Percentiles rank a stretch among this genome's conserved stretches.
These are phyloP conservation scores for Scheffersomyces segobiensis DNA, from an alignment of 1,139 yeast genomes.

Conservation along the genomic window DNA sequence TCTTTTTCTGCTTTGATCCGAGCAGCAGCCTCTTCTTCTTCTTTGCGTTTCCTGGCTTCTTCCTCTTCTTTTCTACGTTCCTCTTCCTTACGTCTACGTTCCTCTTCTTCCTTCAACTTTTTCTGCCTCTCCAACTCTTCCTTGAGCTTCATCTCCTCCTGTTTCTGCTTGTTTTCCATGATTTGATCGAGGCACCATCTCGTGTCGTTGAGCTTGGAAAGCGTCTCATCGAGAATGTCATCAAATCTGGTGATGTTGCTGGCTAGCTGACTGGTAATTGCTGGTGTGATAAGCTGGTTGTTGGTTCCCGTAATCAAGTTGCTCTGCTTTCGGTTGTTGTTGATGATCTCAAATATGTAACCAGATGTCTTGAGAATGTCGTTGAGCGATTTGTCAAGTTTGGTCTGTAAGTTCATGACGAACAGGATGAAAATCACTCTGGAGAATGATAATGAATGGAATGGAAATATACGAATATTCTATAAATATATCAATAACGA, in stretches of 20 bases:
- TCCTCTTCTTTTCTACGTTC: slow-evolving; percentile 12
- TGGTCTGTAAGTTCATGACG: slow-evolving; percentile 41
- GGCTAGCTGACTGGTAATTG: slow-evolving; percentile 41
- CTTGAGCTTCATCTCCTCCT: slow-evolving; percentile 39
- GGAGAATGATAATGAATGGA: not conserved
- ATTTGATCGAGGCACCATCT: slow-evolving; percentile 49
- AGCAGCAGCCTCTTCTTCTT: slow-evolving; percentile 6
- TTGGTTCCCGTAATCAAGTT: slow-evolving; percentile 46
- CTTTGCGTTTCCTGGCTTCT: slow-evolving; percentile 5
- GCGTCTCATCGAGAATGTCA: slow-evolving; percentile 45
- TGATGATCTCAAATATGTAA: slow-evolving; percentile 45
- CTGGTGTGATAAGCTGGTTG: slow-evolving; percentile 43
- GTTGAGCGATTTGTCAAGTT: slow-evolving; percentile 41
- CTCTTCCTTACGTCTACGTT: slow-evolving; percentile 17
- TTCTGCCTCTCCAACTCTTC: slow-evolving; percentile 40
- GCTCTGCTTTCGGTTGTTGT: slow-evolving; percentile 43
- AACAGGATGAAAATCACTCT: not conserved
- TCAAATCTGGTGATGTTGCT: slow-evolving; percentile 40
- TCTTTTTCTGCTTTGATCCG: slow-evolving; percentile 5
- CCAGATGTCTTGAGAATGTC: slow-evolving; percentile 47
- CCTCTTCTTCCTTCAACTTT: slow-evolving; percentile 23
- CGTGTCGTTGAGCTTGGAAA: slow-evolving; percentile 45
- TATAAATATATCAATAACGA: not conserved
- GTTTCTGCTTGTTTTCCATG: slow-evolving; percentile 43
- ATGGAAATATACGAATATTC: not conserved